Evolutionary conservation across 305 asterid species (phyloP), one percentile per base, ranked within the genome.

Genomic region (Fraxinus platypoda): DNA sequence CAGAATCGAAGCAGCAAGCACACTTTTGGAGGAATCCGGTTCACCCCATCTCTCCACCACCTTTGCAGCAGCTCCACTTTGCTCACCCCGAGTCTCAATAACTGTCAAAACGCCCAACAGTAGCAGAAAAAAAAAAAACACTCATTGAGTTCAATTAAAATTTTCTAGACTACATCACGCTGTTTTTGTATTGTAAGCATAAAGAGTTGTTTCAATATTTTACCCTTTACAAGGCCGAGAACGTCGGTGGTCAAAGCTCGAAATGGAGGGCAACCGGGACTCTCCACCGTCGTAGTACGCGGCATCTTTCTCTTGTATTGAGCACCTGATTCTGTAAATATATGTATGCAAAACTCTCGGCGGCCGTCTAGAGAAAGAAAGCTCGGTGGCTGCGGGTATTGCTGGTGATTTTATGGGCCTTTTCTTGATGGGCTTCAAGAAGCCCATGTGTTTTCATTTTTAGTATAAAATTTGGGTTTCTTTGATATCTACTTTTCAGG

Each of bases 201-300:
- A 68, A 68, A 68, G 4, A 13, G 33, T 4, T 12, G 21, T 11
- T 30, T 30, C n/a, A 66, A 66, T 6, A 28, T 2, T 41, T 37
- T 35, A 89, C 92, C 92, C 88, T 89, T 89, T 37, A 89, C 84
- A 28, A 89, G 87, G 62, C 92, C 92, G 70, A 89, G 98, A 83
- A 85, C 85, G 72, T 95, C 99, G 82, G 88, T 87, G 74, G 97
- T 90, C 77, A 95, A 70, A 74, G 95, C 97, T 86, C 98, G 94
- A 37, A 95, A 86, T 8, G 97, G 89, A 78, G 99, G 98, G 86
- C 97, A 94, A 49, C 96, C 97, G 21, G 93, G 90, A 85, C 85
- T 83, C 84, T 94, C 99, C 84, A 90, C 38, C 72, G 97, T 92
- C 23, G 93, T 89, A 4, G 98, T 95, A 25, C 98, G 97, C 7